A percentile compares a stretch with the other conserved stretches of the same genome.
These are phyloP conservation scores for Suhomyces atakaporum DNA, from an alignment of 1,139 yeast species.

Conservation along the genomic window DNA sequence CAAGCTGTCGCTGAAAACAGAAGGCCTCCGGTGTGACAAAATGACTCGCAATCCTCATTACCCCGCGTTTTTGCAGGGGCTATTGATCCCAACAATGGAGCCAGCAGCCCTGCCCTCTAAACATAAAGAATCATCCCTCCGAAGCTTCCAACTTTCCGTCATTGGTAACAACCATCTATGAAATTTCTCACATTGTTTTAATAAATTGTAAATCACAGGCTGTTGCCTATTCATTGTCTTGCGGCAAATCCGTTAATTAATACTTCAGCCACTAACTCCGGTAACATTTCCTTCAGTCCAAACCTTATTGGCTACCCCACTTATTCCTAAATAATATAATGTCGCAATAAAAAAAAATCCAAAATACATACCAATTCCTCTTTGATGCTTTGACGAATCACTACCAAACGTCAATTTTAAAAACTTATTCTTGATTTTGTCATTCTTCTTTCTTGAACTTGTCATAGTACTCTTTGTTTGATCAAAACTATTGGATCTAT, in stretches of 20 bases:
- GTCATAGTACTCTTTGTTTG: conserved; percentile 44
- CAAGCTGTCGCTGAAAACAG: background rate
- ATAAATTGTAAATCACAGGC: background rate
- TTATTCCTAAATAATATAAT: conserved; percentile 8
- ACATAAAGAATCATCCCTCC: too few species aligned
- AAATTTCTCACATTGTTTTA: background rate
- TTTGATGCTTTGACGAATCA: conserved; percentile 4
- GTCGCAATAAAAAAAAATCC: conserved; percentile 10
- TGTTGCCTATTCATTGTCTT: background rate
- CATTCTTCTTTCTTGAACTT: conserved; percentile 14
- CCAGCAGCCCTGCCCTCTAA: background rate
- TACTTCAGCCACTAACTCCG: background rate
- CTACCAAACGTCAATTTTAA: conserved; percentile 15
- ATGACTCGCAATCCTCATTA: background rate
- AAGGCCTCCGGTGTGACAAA: conserved; percentile 2
- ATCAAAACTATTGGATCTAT: conserved; percentile 33
- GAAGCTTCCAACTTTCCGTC: too few species aligned
- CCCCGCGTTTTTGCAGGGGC: conserved; percentile 9
- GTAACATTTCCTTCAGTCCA: background rate
- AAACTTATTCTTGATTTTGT: conserved; percentile 23
- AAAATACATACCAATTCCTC: conserved; percentile 40
- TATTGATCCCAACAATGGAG: conserved; percentile 9
- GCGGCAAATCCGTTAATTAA: background rate
- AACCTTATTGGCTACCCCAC: conserved; percentile 5
- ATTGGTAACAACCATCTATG: background rate